phyloP scores from a whole-genome alignment of 768 basidiomycete genomes.

The Xerocomellus amylosporus region DNA sequence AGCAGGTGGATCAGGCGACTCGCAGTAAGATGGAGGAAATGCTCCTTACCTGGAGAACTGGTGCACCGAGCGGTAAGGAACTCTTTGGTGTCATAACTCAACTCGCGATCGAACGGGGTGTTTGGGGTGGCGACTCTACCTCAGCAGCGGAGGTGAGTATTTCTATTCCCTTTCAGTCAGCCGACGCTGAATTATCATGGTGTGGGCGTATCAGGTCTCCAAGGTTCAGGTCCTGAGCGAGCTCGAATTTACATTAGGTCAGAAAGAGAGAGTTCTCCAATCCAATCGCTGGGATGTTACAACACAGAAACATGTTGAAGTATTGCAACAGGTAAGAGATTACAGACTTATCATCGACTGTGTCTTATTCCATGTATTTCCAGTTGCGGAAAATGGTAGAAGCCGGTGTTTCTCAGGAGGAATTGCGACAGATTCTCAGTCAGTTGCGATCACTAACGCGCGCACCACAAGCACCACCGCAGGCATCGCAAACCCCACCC shows the following conservation, averaged over 20 bases:
- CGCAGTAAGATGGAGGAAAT: constrained; percentile 98
- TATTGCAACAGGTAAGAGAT: constrained; percentile 73
- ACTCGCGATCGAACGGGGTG: constrained; percentile 76
- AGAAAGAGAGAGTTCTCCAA: constrained; percentile 74
- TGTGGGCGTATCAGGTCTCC: constrained; percentile 48
- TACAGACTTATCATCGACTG: not conserved
- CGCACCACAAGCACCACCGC: constrained; percentile 33
- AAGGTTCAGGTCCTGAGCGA: constrained; percentile 81
- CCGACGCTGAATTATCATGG: constrained; percentile 2
- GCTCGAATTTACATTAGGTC: constrained; percentile 75
- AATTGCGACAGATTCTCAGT: constrained; percentile 69
- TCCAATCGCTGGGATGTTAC: constrained; percentile 68
- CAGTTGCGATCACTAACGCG: constrained; percentile 67
- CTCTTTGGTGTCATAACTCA: constrained; percentile 84
- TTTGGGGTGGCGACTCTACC: constrained; percentile 64
- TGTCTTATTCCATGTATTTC: constrained; percentile 2
- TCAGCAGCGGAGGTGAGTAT: constrained; percentile 39
- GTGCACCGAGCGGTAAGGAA: constrained; percentile 74
- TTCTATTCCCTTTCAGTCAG: not conserved
- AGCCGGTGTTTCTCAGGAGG: constrained; percentile 75
- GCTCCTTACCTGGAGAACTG: constrained; percentile 91
- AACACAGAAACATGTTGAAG: constrained; percentile 68
- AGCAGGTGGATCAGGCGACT: constrained; percentile 77
- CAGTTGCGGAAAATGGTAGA: constrained; percentile 74
- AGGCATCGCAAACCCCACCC: constrained; percentile 31